Evolutionary conservation across 805 yeast species (phyloP).

Genomic region (Metschnikowia continentalis): DNA sequence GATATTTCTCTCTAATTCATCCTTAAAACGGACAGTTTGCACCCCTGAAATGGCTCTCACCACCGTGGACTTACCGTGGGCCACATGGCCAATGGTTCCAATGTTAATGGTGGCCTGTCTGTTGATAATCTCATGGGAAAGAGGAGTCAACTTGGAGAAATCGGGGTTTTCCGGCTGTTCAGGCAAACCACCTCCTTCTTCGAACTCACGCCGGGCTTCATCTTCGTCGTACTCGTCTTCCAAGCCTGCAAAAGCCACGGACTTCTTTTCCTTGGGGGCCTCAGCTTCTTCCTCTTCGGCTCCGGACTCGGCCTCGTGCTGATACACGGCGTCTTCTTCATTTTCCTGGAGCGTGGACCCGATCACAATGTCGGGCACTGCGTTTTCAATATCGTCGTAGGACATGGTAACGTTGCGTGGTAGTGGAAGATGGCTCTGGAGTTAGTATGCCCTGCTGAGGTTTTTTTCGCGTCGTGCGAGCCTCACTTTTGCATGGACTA

Average conservation of each 20-base stretch:
- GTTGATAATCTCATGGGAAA: constrained; percentile 91
- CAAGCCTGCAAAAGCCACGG: constrained; percentile 76
- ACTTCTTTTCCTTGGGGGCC: constrained; percentile 48
- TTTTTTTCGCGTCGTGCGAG: constrained; percentile 6
- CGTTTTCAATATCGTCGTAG: constrained; percentile 74
- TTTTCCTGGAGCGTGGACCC: constrained; percentile 44
- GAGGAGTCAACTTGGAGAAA: constrained; percentile 73
- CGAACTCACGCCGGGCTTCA: constrained; percentile 76
- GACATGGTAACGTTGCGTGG: constrained; percentile 46
- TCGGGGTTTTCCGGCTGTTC: constrained; percentile 93
- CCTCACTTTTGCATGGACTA: neutral
- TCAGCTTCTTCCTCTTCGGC: constrained; percentile 44
- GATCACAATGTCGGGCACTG: constrained; percentile 80
- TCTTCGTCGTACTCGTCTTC: constrained; percentile 73
- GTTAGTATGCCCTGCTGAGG: neutral
- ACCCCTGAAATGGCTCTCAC: constrained; percentile 97
- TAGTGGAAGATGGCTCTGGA: neutral
- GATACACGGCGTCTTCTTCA: constrained; percentile 46
- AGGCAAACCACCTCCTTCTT: constrained; percentile 98
- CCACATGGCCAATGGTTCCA: constrained; percentile 96
- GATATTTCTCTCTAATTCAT: constrained; percentile 97
- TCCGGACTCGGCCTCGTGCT: constrained; percentile 45
- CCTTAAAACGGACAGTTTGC: constrained; percentile 98
- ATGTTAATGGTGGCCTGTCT: constrained; percentile 99
- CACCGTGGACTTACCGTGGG: constrained; percentile 92